A percentile compares a stretch with the other conserved stretches of the same genome.
These are phyloP conservation scores for Botryosphaeria dothidea DNA, from an alignment of 2,329 filamentous ascomycete species.

Conservation along the genomic window DNA sequence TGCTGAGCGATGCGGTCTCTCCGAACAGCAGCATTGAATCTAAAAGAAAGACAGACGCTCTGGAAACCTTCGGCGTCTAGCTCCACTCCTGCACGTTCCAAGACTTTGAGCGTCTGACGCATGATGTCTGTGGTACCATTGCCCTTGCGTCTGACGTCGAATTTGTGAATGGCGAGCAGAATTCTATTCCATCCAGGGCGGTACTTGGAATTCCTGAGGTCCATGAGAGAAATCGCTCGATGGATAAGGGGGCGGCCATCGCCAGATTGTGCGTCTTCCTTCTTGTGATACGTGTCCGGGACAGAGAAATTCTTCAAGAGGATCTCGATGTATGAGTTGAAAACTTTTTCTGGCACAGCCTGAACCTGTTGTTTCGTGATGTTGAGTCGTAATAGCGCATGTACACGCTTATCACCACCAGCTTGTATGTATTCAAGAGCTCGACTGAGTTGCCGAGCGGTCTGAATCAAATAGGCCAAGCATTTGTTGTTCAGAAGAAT, in stretches of 20 bases:
- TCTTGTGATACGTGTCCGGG: conserved; percentile 23
- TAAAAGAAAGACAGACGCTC: not conserved
- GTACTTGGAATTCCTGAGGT: conserved; percentile 20
- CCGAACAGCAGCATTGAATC: not conserved
- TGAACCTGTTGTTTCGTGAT: conserved; percentile 26
- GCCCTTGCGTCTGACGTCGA: not conserved
- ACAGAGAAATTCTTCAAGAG: conserved; percentile 45
- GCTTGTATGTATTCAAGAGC: not conserved
- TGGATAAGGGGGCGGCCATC: not conserved
- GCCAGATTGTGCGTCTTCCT: not conserved
- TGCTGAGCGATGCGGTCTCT: not conserved
- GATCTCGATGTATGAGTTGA: conserved; percentile 56
- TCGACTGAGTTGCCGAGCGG: conserved; percentile 25
- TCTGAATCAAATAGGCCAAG: conserved; percentile 58
- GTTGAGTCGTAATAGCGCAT: not conserved
- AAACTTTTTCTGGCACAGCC: conserved; percentile 37
- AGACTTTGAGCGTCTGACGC: not conserved
- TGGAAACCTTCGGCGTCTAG: conserved; percentile 12
- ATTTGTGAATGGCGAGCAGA: conserved; percentile 21
- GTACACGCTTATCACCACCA: not conserved
- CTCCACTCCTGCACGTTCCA: not conserved
- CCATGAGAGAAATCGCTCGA: conserved; percentile 30
- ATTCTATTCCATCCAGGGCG: conserved; percentile 28
- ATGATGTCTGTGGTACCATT: not conserved
- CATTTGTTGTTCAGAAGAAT: conserved; percentile 53